Conservation (phyloP, 371 early-diverging fungal species). For the Rhizopus arrhizus region DNA sequence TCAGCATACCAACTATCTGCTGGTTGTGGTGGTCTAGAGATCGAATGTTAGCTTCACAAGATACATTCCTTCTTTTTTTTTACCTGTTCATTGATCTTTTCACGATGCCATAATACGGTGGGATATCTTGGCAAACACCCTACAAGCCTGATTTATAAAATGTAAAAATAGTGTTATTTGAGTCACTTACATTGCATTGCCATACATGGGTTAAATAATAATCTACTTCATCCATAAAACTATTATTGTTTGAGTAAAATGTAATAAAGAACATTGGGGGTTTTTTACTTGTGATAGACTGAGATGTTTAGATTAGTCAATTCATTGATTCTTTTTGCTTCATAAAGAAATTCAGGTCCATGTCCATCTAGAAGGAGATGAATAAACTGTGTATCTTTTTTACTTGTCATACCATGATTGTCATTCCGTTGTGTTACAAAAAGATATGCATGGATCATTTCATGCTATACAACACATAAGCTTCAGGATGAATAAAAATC, state of each 20-base stretch:
- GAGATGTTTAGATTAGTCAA: constrained; percentile 58
- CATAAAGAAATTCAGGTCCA: constrained; percentile 49
- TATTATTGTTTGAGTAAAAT: constrained; percentile 5
- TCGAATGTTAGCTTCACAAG: background rate
- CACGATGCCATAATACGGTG: constrained; percentile 67
- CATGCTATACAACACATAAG: constrained; percentile 32
- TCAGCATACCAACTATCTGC: constrained; percentile 68
- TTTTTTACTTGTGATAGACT: constrained; percentile 55
- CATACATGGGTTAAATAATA: constrained; percentile 67
- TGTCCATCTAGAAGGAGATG: constrained; percentile 50
- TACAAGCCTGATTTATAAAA: constrained; percentile 10
- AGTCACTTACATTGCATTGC: constrained; percentile 54
- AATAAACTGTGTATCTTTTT: background rate
- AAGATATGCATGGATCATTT: constrained; percentile 64
- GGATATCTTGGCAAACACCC: constrained; percentile 58
- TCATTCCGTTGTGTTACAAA: constrained; percentile 57
- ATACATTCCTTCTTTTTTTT: background rate
- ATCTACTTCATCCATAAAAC: constrained; percentile 65
- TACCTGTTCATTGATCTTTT: constrained; percentile 68
- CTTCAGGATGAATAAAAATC: background rate
- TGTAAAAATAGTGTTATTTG: background rate
- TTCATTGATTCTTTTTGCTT: constrained; percentile 59
- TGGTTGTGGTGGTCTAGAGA: constrained; percentile 59
- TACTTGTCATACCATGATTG: constrained; percentile 38
- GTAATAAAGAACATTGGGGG: background rate